Evolutionary conservation across 371 early-diverging fungal species (phyloP).

Genomic region (Dichotomocladium elegans): DNA sequence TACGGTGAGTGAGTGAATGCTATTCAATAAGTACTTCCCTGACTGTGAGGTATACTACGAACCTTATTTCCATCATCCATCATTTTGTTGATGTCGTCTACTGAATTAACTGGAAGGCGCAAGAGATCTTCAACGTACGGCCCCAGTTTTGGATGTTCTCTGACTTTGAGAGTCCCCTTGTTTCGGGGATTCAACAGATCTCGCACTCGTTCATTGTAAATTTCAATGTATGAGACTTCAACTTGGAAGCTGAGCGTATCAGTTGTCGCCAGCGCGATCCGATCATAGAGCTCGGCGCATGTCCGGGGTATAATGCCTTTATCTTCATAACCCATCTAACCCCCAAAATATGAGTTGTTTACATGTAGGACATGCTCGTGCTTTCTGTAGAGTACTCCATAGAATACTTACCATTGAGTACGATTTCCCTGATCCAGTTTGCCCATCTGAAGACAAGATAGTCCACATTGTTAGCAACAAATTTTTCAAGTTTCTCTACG

Average conservation of each 20-base stretch:
- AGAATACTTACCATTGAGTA: constrained; percentile 80
- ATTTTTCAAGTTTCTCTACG: too few relatives aligned
- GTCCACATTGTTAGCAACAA: too few relatives aligned
- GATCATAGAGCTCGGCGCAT: constrained; percentile 73
- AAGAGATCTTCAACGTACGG: constrained; percentile 91
- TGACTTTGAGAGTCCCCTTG: constrained; percentile 74
- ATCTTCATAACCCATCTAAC: constrained; percentile 66
- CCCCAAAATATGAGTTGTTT: background rate
- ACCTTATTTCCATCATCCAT: constrained; percentile 90
- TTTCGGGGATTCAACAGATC: constrained; percentile 84
- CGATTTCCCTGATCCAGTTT: constrained; percentile 84
- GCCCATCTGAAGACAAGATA: constrained; percentile 62
- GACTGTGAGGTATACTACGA: background rate
- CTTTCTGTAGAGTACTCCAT: too few relatives aligned
- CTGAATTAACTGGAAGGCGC: constrained; percentile 72
- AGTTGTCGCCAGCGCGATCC: constrained; percentile 45
- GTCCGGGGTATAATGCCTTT: constrained; percentile 84
- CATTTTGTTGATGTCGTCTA: constrained; percentile 70
- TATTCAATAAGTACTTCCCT: background rate
- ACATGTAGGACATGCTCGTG: too few relatives aligned
- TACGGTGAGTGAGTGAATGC: background rate
- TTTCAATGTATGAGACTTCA: constrained; percentile 84
- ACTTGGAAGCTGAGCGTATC: constrained; percentile 60
- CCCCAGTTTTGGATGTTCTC: constrained; percentile 86
- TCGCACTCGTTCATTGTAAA: constrained; percentile 85